These are phyloP conservation scores for Backusella liffmaniae DNA, from an alignment of 192 early-diverging fungal genomes.

Conservation along the genomic window DNA sequence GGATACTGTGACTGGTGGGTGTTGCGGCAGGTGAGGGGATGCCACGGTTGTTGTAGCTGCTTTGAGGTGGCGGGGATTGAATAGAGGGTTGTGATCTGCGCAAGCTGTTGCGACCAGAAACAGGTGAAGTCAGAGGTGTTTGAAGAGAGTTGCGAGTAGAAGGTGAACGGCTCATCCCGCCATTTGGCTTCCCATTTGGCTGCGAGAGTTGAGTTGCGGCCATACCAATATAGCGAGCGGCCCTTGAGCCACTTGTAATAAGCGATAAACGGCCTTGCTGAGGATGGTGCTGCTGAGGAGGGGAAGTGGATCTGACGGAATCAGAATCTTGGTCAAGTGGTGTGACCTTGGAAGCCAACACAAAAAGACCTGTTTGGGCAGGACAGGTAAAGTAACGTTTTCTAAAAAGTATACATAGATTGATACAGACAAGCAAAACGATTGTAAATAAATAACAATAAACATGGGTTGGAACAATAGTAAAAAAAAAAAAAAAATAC, in stretches of 20 bases:
- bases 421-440: not conserved
- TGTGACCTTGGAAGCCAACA: constrained; percentile 58
- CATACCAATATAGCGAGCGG: constrained; percentile 57
- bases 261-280: constrained; percentile 37
- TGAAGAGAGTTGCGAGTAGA: not conserved
- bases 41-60: not conserved
- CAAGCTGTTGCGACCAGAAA: not conserved
- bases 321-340: constrained; percentile 19
- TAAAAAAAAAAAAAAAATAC: not conserved
- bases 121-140: constrained; percentile 6
- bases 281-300: constrained; percentile 21
- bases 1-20: constrained; percentile 12
- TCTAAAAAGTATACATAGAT: constrained; percentile 32
- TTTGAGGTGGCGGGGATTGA: not conserved
- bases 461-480: not conserved
- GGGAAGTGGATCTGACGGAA: constrained; percentile 25
- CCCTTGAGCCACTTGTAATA: constrained; percentile 56
- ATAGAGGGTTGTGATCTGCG: constrained; percentile 1
- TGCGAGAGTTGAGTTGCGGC: constrained; percentile 50
- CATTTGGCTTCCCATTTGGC: constrained; percentile 1
- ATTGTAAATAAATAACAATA: constrained; percentile 20
- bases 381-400: constrained; percentile 70
- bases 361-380: constrained; percentile 69
- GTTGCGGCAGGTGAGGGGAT: constrained; percentile 12
- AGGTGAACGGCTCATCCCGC: not conserved